Base-by-base conservation (phyloP, 1,139 yeast genomes). In the Diutina siamensis region DNA sequence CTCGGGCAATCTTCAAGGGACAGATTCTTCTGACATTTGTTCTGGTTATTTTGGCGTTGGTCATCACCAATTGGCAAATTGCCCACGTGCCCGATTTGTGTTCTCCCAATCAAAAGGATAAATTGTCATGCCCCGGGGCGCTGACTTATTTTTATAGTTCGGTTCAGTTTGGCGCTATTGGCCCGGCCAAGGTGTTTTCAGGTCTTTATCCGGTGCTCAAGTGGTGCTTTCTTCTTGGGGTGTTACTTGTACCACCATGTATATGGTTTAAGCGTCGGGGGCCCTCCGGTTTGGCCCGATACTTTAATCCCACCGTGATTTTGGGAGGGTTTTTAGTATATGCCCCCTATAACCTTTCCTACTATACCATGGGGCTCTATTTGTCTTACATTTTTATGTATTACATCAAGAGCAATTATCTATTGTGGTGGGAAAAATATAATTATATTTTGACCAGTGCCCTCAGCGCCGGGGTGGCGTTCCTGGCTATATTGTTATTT, bases 371-470 rank as follows among this genome's bases (percentile, higher is more conserved):
- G n/a, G 53, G 55, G 21, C 45, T 52, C 38, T 52, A 52, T 46
- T 40, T 51, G 47, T 49, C 53, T 20, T 52, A 42, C 44, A 32
- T 46, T 18, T 52, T 52, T 48, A 52, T 52, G 55, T 49, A 50
- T 45, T 46, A 46, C 33, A 47, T 52, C 46, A 50, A 50, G 40
- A 44, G 47, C 7, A 44, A 44, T 40, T 52, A 50, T 34, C 35
- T 48, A 4, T 40, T 50, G 44, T 52, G 55, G 55, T 52, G 55
- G 55, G 53, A 51, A 20, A 52, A 52, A 46, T 52, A 52, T 46
- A 52, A 52, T 47, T 52, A 52, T 45, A 49, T 52, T 31, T 47
- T 52, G 31, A 49, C 52, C 27, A 47, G 52, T 15, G 55, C 53
- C 13, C 51, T 52, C 15, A 50, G 52, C 2, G 49, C 53, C 10